A percentile compares a stretch with the other conserved stretches of the same genome.
These are phyloP conservation scores for Lachancea kluyveri DNA, from an alignment of 805 yeast species.

Conservation along the genomic window DNA sequence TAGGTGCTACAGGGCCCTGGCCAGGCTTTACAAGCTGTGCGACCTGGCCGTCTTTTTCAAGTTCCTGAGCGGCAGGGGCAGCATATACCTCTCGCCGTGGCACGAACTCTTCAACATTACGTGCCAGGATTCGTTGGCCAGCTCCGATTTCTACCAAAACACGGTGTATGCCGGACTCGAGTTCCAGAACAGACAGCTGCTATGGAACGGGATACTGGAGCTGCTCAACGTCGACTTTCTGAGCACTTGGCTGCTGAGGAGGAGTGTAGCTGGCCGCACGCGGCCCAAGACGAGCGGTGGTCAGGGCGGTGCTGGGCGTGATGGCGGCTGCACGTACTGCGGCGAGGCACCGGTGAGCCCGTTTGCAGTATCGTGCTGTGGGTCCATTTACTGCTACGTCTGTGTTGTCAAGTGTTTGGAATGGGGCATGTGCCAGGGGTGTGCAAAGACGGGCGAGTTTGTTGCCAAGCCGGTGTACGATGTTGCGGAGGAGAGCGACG, in stretches of 20 bases:
- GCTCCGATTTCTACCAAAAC: slow-evolving; percentile 12
- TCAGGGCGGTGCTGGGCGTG: no score
- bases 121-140: no score
- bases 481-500: no score
- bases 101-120: slow-evolving; percentile 17
- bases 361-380: slow-evolving; percentile 17
- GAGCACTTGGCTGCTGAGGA: background rate
- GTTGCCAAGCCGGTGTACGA: slow-evolving; percentile 7
- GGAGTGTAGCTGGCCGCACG: no score
- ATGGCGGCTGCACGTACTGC: slow-evolving; percentile 21
- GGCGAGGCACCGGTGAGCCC: slow-evolving; percentile 18
- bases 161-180: slow-evolving; percentile 19
- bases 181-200: slow-evolving; percentile 25
- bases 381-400: slow-evolving; percentile 16
- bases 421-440: slow-evolving; percentile 11
- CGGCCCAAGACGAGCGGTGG: no score
- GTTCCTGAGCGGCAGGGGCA: slow-evolving; percentile 1
- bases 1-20: no score
- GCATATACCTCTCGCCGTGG: slow-evolving; percentile 13
- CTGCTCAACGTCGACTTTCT: slow-evolving; percentile 14
- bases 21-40: no score
- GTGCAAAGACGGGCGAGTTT: slow-evolving; percentile 5
- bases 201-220: slow-evolving; percentile 28
- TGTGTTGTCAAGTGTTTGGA: slow-evolving; percentile 17
- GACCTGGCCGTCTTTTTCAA: no score